Conservation (phyloP, 345 rosid species). For the Eutrema heterophyllum region DNA sequence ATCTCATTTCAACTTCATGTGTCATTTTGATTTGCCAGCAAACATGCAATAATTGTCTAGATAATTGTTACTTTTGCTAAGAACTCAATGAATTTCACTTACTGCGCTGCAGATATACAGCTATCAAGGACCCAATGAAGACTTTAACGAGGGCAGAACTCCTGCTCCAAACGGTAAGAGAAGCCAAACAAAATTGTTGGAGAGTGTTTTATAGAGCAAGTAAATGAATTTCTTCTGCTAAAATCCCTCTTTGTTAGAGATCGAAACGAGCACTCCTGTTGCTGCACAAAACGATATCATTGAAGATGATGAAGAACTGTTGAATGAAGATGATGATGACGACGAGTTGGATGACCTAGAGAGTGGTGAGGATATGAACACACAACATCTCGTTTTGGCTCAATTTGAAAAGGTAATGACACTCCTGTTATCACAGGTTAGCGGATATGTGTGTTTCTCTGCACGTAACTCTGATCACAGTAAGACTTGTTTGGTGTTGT, state of each 20-base stretch:
- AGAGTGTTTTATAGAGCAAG: not conserved
- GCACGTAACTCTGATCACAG: not conserved
- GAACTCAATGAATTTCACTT: not conserved
- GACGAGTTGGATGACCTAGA: slow-evolving; percentile 88
- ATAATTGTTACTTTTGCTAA: not conserved
- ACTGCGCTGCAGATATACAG: slow-evolving; percentile 64
- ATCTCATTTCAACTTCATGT: not conserved
- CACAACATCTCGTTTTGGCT: slow-evolving; percentile 94
- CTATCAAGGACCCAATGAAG: slow-evolving; percentile 87
- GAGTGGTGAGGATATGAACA: slow-evolving; percentile 82
- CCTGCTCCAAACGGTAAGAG: slow-evolving; percentile 77
- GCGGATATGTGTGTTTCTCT: not conserved
- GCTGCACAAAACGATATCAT: slow-evolving; percentile 48
- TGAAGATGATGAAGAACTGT: slow-evolving; percentile 80
- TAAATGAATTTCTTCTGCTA: not conserved
- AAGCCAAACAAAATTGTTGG: not conserved
- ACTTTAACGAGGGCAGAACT: slow-evolving; percentile 74
- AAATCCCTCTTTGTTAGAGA: slow-evolving; percentile 39
- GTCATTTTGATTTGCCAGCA: not conserved
- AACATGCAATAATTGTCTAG: not conserved
- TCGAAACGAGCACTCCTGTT: slow-evolving; percentile 72
- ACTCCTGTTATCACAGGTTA: not conserved
- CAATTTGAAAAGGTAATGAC: slow-evolving; percentile 86
- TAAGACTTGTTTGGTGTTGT: slow-evolving; percentile 11
- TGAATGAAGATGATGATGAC: slow-evolving; percentile 91